Conservation (phyloP, 345 rosid species). For the Pseudoturritis turrita region DNA sequence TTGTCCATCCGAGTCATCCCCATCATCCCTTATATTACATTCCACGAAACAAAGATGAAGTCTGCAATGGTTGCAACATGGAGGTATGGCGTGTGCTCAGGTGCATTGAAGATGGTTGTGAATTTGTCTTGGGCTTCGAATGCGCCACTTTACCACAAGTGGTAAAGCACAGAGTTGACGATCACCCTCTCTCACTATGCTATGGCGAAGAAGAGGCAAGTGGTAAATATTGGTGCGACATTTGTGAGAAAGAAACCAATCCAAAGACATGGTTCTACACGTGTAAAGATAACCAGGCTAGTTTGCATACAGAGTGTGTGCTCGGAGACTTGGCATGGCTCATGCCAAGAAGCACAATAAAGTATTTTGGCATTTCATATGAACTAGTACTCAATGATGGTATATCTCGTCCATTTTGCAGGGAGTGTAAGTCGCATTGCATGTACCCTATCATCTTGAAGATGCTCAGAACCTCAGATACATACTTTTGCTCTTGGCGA, state of each 20-base stretch:
- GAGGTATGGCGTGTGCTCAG: neutral
- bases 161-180: slow-evolving; percentile 5
- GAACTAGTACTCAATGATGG: neutral
- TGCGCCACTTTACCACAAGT: neutral
- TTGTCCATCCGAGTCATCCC: neutral
- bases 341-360: neutral
- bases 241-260: neutral
- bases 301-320: neutral
- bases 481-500: neutral
- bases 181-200: neutral
- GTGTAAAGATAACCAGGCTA: neutral
- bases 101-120: neutral
- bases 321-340: neutral
- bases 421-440: neutral
- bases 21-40: neutral
- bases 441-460: neutral
- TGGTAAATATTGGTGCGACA: neutral
- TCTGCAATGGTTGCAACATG: neutral
- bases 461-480: neutral
- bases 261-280: neutral
- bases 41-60: neutral
- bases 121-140: neutral
- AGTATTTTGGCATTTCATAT: too few relatives aligned
- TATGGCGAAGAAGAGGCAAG: neutral
- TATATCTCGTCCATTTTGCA: neutral